Conservation (phyloP, 23 red algal species). For the Pyropia yezoensis region DNA sequence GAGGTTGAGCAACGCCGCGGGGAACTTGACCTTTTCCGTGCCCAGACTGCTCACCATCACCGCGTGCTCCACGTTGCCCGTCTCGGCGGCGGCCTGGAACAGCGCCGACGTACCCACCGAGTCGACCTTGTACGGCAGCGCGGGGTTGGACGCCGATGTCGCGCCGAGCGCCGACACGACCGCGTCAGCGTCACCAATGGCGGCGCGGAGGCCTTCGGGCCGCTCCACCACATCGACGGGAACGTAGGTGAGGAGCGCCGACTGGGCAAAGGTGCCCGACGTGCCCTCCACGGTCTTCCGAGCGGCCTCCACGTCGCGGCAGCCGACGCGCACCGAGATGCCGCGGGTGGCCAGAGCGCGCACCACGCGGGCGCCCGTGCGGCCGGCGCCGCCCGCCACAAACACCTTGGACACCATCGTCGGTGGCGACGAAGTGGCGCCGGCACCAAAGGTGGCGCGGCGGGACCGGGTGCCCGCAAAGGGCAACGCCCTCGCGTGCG, state of each 20-base stretch:
- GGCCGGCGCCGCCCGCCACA: conserved; percentile 16
- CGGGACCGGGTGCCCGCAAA: no score
- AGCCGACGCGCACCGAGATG: conserved; percentile 9
- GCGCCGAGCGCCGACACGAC: conserved; percentile 20
- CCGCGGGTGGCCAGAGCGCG: conserved; percentile 1
- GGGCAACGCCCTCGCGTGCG: no score
- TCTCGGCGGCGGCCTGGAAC: background rate
- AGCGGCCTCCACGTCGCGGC: background rate
- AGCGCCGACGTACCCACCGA: background rate
- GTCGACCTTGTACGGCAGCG: conserved; percentile 6
- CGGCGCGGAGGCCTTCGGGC: background rate
- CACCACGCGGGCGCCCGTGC: conserved; percentile 8
- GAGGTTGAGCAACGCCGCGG: conserved; percentile 31
- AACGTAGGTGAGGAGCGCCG: conserved; percentile 4
- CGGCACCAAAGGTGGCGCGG: no score
- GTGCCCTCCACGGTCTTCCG: background rate
- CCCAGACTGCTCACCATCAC: conserved; percentile 30
- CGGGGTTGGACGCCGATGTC: background rate
- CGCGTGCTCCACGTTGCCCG: conserved; percentile 4
- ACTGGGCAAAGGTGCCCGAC: background rate
- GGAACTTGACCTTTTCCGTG: conserved; percentile 26
- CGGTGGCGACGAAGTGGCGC: no score
- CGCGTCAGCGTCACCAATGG: conserved; percentile 10
- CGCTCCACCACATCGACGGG: conserved; percentile 2
- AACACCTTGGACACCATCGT: conserved; percentile 6